Evolutionary conservation across 148 eudicot genomes (phyloP), one percentile per base, ranked within the genome.

Genomic region (Diospyros lotus): DNA sequence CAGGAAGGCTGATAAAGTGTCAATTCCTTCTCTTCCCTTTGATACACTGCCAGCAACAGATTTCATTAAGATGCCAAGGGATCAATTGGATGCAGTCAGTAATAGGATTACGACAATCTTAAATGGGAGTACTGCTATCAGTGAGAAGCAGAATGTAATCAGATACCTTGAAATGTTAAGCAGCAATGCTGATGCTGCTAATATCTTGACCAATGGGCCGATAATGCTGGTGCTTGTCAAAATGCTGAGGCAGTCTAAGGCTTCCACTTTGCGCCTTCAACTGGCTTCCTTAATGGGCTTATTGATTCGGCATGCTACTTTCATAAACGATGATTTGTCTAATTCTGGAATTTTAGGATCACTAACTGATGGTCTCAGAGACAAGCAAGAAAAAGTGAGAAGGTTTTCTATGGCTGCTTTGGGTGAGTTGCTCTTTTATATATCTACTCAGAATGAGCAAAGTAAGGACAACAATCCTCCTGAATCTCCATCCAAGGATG

Each of bases 391-490:
- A 74, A 95, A 95, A 82, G 97, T 95, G n/a, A 88, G 97, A 86
- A 86, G 99, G 80, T 95, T 89, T 74, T 92, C 99, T 68, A 92
- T 95, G 99, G 99, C 99, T 79, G 97, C 97, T 71, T 69, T 94
- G 81, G 98, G 98, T 50, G 98, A 94, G 84, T 83, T 92, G 82
- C 80, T 95, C 43, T 95, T 92, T 76, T 92, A 95, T 78, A 88
- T 95, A 83, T 95, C 99, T 68, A 92, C 99, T 46, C 93, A 89
- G 81, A 86, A 77, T 83, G 99, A 96, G 73, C 88, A 87, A 58
- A 56, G 73, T 11, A 88, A 77, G 72, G 97, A 88, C 54, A 76
- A 59, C 75, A 82, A 67, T 80, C 86, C 81, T 55, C 80, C 87
- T 39, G 98, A 93, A 73, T 83, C 85, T 73, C 97, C 86, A 73